Base-by-base conservation (phyloP, 352 stramenopile species). In the Elongisporangium prolatum region DNA sequence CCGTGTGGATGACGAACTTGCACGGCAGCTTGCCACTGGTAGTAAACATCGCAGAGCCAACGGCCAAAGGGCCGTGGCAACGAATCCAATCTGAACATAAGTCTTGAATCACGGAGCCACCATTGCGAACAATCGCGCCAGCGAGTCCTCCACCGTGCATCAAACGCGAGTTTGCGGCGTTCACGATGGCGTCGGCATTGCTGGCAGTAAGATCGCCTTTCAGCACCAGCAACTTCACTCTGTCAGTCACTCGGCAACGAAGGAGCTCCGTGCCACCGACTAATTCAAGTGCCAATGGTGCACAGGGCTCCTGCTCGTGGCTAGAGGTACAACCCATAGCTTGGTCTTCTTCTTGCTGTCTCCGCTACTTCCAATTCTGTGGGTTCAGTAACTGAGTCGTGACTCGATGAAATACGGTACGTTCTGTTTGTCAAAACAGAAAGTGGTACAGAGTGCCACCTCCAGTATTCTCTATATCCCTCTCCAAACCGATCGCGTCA, bases 1-100 rank as follows among this genome's bases (percentile, higher is more conserved):
- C 72, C 2, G 70, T 68, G 58, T 85, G 75, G 58, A 85, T 77
- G 24, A 82, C 75, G 44, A 68, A 71, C 17, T 61, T 63, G 54
- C 68, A 72, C 3, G 70, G 72, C 17, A 85, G 52, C 4, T 62
- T 55, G 0, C 72, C 75, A 4, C 56, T 59, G 7, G 49, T 50
- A 2, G 72, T 85, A 38, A 63, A 65, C 54, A 80, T 69, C 1
- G 70, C 72, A 8, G 67, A 49, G 3, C 75, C 75, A 8, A 80
- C 72, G 5, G 14, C 21, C 11, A 84, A 21, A 18, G 54, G 5
- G 0, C 65, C 57, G 22, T 84, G 54, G 0, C 37, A 13, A 1
- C 62, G 25, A 22, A 81, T 59, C 75, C 72, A 81, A 2, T 44
- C 21, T 11, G n/a, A 28, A 48, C 69, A 74, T 37, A 81, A 65